Percentiles rank a stretch among this genome's conserved stretches.
Evolutionary conservation across 352 stramenopile species (phyloP).

Genomic region (Phytopythium aichiense): DNA sequence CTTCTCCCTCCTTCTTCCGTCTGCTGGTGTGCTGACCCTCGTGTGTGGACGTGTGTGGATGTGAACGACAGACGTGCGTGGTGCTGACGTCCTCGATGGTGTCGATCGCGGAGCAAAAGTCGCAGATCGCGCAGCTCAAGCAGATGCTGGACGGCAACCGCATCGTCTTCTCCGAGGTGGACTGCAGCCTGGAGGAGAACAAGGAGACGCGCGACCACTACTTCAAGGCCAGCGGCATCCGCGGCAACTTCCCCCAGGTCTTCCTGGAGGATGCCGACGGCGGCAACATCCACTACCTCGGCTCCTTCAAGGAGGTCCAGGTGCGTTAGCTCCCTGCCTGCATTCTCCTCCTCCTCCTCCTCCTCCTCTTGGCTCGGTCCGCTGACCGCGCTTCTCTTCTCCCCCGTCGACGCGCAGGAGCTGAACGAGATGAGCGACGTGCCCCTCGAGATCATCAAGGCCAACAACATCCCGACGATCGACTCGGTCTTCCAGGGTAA

Average conservation of each 20-base stretch:
- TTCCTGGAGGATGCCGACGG: slow-evolving; percentile 62
- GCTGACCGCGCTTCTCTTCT: not conserved
- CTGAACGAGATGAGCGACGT: slow-evolving; percentile 84
- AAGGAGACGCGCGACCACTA: slow-evolving; percentile 66
- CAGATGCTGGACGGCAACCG: slow-evolving; percentile 70
- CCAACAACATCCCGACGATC: slow-evolving; percentile 76
- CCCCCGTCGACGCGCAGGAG: slow-evolving; percentile 27
- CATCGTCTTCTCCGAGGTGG: slow-evolving; percentile 70
- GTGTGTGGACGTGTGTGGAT: not conserved
- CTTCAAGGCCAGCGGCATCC: slow-evolving; percentile 74
- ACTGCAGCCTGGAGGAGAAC: slow-evolving; percentile 81
- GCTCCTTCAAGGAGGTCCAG: slow-evolving; percentile 80
- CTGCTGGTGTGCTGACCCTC: not conserved
- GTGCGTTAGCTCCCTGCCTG: slow-evolving; percentile 15
- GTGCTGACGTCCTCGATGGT: slow-evolving; percentile 76
- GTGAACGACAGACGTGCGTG: slow-evolving; percentile 35
- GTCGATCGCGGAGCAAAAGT: slow-evolving; percentile 75
- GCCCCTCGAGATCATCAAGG: slow-evolving; percentile 62
- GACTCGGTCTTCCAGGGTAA: slow-evolving; percentile 68
- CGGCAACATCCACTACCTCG: slow-evolving; percentile 55
- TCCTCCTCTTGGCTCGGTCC: not conserved
- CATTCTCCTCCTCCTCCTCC: no score
- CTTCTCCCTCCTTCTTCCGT: no score
- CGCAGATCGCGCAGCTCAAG: slow-evolving; percentile 62
- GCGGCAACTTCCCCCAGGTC: slow-evolving; percentile 84